phyloP scores from a whole-genome alignment of 345 rosid genomes.

The Eucalyptus sp. region DNA sequence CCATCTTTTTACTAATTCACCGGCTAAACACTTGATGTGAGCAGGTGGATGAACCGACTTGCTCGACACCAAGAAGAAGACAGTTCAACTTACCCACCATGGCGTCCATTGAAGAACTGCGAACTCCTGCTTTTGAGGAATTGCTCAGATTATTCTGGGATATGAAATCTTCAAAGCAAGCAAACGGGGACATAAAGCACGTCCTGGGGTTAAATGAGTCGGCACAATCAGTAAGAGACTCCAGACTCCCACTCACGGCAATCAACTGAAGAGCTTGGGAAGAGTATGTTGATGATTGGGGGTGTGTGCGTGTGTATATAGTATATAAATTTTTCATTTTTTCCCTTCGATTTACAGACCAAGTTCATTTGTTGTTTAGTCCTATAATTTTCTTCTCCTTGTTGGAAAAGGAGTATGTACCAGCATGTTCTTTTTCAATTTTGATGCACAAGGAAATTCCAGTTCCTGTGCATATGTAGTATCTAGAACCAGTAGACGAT shows the following conservation, averaged over 20 bases:
- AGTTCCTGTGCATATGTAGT: not conserved
- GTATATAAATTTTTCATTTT: not conserved
- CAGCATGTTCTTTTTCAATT: not conserved
- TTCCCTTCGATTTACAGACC: not conserved
- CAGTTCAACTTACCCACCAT: slow-evolving; percentile 58
- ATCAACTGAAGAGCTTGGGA: slow-evolving; percentile 36
- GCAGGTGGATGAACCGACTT: slow-evolving; percentile 88
- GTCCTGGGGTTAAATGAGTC: slow-evolving; percentile 35
- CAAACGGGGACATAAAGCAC: slow-evolving; percentile 71
- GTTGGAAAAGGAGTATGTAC: not conserved
- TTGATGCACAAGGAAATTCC: not conserved
- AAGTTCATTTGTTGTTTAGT: not conserved
- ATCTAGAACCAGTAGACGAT: not conserved
- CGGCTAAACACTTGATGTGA: not conserved
- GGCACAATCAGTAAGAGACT: slow-evolving; percentile 59
- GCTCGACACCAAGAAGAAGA: slow-evolving; percentile 88
- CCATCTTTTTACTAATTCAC: not conserved
- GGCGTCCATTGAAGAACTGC: slow-evolving; percentile 75
- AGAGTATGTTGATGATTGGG: not conserved
- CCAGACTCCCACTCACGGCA: slow-evolving; percentile 84
- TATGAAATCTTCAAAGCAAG: slow-evolving; percentile 39
- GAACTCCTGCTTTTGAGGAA: slow-evolving; percentile 84
- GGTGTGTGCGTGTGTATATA: not conserved
- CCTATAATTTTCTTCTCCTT: not conserved
- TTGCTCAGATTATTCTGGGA: slow-evolving; percentile 67